phyloP scores from a whole-genome alignment of 2,329 filamentous ascomycete species.

The Exophiala bonariae region DNA sequence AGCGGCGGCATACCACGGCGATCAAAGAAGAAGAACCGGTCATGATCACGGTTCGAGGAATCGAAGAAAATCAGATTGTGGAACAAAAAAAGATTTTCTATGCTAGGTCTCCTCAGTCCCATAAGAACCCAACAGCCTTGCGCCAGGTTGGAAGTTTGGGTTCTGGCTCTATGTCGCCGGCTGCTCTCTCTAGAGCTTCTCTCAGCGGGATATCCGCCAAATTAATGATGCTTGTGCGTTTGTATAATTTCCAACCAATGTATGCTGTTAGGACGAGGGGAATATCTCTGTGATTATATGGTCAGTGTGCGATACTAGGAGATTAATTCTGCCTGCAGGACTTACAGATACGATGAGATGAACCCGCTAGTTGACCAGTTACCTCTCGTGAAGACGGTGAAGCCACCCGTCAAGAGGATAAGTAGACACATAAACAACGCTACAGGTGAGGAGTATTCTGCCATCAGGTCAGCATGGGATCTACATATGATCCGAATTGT shows the following conservation, averaged over 20 bases:
- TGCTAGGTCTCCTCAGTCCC: conserved; percentile 24
- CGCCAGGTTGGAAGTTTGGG: conserved; percentile 17
- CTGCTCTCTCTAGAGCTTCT: conserved; percentile 51
- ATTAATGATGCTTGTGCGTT: conserved; percentile 58
- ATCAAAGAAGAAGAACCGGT: background rate
- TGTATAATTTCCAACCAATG: conserved; percentile 65
- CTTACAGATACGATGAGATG: conserved; percentile 64
- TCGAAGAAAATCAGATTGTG: too few species aligned
- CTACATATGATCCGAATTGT: too few species aligned
- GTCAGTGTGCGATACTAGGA: too few species aligned
- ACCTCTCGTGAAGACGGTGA: conserved; percentile 60
- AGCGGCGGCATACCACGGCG: background rate
- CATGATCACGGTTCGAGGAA: background rate
- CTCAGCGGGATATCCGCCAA: conserved; percentile 54
- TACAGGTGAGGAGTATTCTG: conserved; percentile 61
- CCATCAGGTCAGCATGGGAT: too few species aligned
- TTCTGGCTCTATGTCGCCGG: conserved; percentile 36
- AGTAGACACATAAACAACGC: conserved; percentile 61
- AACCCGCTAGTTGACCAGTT: conserved; percentile 60
- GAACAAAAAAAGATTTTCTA: too few species aligned
- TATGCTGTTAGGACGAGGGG: conserved; percentile 59
- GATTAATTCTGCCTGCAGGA: background rate
- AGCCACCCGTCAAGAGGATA: conserved; percentile 70
- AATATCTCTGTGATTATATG: conserved; percentile 51
- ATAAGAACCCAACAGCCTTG: conserved; percentile 22